These are phyloP conservation scores for Termitomyces sp. DNA, from an alignment of 768 basidiomycete genomes.

Conservation along the genomic window DNA sequence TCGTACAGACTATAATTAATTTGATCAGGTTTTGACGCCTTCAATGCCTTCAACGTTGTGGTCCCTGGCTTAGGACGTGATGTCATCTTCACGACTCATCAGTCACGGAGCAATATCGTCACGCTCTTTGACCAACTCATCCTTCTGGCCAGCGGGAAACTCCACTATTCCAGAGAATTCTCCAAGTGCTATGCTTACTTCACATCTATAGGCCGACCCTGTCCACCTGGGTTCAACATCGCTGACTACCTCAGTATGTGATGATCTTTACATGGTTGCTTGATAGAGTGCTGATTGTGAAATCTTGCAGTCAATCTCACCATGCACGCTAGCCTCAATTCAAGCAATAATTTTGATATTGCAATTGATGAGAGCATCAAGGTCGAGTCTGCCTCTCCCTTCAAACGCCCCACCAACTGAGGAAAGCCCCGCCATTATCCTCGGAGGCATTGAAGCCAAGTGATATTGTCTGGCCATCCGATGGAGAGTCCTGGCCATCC, in stretches of 20 bases:
- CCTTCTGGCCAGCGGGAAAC: constrained; percentile 78
- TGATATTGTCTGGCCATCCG: no score
- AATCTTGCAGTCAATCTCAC: constrained; percentile 63
- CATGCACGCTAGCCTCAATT: constrained; percentile 50
- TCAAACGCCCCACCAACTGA: constrained; percentile 39
- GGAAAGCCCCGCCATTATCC: no score
- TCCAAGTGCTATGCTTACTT: constrained; percentile 80
- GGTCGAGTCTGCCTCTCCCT: constrained; percentile 20
- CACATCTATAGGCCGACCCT: constrained; percentile 71
- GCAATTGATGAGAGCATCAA: constrained; percentile 27
- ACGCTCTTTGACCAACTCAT: constrained; percentile 92
- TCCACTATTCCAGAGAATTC: constrained; percentile 83
- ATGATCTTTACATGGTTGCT: constrained; percentile 4
- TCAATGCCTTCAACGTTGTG: constrained; percentile 93
- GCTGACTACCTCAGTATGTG: constrained; percentile 91
- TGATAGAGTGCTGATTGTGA: background rate
- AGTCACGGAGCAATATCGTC: constrained; percentile 97
- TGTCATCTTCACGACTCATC: constrained; percentile 96
- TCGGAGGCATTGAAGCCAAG: no score
- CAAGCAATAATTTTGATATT: constrained; percentile 27
- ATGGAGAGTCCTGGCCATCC: no score
- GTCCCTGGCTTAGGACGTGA: constrained; percentile 89
- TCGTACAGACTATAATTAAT: background rate
- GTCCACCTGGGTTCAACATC: constrained; percentile 94
- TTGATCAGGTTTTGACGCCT: constrained; percentile 80